Evolutionary conservation across 2,329 filamentous ascomycete species (phyloP).

Genomic region (Endothia cerciana): DNA sequence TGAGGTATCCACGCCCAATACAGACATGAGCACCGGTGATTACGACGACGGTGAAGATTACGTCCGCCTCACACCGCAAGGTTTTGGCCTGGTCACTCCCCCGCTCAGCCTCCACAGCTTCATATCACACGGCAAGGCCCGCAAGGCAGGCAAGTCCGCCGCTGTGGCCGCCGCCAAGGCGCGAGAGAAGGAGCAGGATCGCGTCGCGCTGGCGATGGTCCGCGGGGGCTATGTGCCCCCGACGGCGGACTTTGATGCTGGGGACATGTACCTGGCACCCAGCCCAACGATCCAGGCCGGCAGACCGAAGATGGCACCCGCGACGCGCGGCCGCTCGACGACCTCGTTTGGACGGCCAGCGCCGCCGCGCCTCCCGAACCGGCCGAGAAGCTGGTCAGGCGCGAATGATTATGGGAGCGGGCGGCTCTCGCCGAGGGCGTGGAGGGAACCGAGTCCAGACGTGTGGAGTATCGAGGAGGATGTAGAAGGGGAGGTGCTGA

Average conservation of each 20-base stretch:
- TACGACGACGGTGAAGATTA: slow-evolving; percentile 51
- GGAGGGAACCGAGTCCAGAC: slow-evolving; percentile 62
- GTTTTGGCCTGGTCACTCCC: slow-evolving; percentile 42
- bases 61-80: slow-evolving; percentile 40
- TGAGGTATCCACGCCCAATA: slow-evolving; percentile 45
- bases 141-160: slow-evolving; percentile 23
- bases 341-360: slow-evolving; percentile 37
- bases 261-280: slow-evolving; percentile 39
- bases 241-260: slow-evolving; percentile 12
- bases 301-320: slow-evolving; percentile 18
- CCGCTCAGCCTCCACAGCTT: slow-evolving; percentile 35
- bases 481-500: slow-evolving; percentile 56
- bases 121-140: slow-evolving; percentile 22
- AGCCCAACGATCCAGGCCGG: slow-evolving; percentile 23
- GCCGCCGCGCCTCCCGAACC: slow-evolving; percentile 36
- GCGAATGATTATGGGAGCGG: slow-evolving; percentile 32
- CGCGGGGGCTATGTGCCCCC: slow-evolving; percentile 8
- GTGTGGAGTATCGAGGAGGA: slow-evolving; percentile 65
- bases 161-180: slow-evolving; percentile 33
- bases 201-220: slow-evolving; percentile 27
- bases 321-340: slow-evolving; percentile 35
- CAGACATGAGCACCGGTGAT: slow-evolving; percentile 42
- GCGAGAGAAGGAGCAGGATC: slow-evolving; percentile 26
- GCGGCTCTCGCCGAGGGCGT: slow-evolving; percentile 51
- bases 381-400: slow-evolving; percentile 36